These are phyloP conservation scores for Cardamine resedifolia DNA, from an alignment of 345 rosid species.

Conservation along the genomic window DNA sequence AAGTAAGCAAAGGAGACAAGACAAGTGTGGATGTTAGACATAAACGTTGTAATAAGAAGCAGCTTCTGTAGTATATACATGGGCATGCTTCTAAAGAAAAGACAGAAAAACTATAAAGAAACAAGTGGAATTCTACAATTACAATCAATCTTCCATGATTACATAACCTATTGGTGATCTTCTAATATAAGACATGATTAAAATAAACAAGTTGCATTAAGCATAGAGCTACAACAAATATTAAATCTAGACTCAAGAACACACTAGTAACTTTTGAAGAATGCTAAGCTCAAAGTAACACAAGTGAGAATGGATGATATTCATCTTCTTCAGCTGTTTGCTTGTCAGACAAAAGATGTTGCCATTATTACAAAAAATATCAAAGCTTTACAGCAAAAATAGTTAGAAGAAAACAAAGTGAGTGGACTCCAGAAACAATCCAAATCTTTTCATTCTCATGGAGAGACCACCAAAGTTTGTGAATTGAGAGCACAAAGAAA, in stretches of 20 bases:
- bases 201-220: slow-evolving; percentile 19
- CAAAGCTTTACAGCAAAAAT: slow-evolving; percentile 36
- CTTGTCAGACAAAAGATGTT: slow-evolving; percentile 24
- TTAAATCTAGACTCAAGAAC: not conserved
- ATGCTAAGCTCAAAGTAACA: slow-evolving; percentile 10
- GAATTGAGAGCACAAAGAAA: slow-evolving; percentile 41
- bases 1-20: slow-evolving; percentile 10
- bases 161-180: not conserved
- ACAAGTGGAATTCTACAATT: slow-evolving; percentile 1
- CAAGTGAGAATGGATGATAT: not conserved
- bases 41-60: not conserved
- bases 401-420: slow-evolving; percentile 44
- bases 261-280: not conserved
- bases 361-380: slow-evolving; percentile 28
- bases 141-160: not conserved
- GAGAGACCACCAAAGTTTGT: slow-evolving; percentile 44
- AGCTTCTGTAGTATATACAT: slow-evolving; percentile 3
- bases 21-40: not conserved
- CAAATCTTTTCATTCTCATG: slow-evolving; percentile 6
- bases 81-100: slow-evolving; percentile 6
- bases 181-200: not conserved
- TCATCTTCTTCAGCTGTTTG: slow-evolving; percentile 7
- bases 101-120: not conserved
- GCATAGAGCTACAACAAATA: not conserved
- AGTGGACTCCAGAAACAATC: slow-evolving; percentile 39